A percentile compares a stretch with the other conserved stretches of the same genome.
phyloP scores from a whole-genome alignment of 331 rosid species.

The Saraca asoca region DNA sequence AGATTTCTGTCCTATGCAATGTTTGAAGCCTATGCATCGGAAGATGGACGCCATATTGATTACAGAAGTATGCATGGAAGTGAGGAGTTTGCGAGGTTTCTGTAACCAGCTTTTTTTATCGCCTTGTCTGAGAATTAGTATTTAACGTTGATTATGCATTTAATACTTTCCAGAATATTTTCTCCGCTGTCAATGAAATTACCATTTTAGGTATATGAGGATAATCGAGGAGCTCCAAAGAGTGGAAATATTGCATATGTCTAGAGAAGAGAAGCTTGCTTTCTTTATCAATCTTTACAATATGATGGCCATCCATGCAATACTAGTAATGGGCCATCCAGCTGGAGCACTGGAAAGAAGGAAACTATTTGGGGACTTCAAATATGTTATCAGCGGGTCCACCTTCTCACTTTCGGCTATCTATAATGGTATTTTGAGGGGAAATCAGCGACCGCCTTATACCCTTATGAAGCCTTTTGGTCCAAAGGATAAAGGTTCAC shows the following conservation, averaged over 20 bases:
- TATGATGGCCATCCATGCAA: slow-evolving; percentile 94
- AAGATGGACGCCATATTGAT: slow-evolving; percentile 70
- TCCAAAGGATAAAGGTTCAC: slow-evolving; percentile 69
- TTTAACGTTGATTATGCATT: slow-evolving; percentile 14
- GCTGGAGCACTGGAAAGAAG: slow-evolving; percentile 77
- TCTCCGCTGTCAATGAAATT: slow-evolving; percentile 22
- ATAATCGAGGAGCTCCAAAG: slow-evolving; percentile 91
- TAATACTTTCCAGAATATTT: slow-evolving; percentile 12
- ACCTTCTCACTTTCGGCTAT: slow-evolving; percentile 86
- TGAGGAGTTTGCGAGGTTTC: slow-evolving; percentile 92
- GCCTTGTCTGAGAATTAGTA: background rate
- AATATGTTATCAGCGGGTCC: slow-evolving; percentile 77
- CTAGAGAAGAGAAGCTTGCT: slow-evolving; percentile 92
- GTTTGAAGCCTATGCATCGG: slow-evolving; percentile 80
- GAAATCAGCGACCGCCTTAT: slow-evolving; percentile 86
- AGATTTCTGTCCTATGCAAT: slow-evolving; percentile 70
- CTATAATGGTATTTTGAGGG: slow-evolving; percentile 92
- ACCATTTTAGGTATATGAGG: slow-evolving; percentile 73
- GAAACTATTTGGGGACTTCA: slow-evolving; percentile 77
- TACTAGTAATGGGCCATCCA: slow-evolving; percentile 74
- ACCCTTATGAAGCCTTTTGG: slow-evolving; percentile 86
- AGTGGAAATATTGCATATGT: slow-evolving; percentile 62
- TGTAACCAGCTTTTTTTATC: slow-evolving; percentile 22
- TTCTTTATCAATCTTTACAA: slow-evolving; percentile 93
- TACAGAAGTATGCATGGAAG: slow-evolving; percentile 79